Base-by-base conservation (phyloP, 23 red algal species). In the Chondrus crispus region DNA sequence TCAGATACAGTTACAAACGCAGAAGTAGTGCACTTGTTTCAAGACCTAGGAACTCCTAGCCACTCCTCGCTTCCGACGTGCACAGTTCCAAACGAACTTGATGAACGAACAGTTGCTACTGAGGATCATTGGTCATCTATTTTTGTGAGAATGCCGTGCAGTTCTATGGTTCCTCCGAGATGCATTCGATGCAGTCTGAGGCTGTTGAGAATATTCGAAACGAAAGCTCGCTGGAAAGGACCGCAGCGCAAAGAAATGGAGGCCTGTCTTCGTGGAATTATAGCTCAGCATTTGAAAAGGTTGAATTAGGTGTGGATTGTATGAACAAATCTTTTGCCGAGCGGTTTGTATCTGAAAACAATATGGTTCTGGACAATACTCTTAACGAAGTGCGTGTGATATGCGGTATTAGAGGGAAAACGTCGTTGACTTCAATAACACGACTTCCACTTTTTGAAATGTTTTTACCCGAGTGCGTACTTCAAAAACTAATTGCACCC, bases 261-360 rank as follows among this genome's bases (percentile, higher is more conserved):
- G 79, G 79, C 10, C 46, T 83, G 37, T 53, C 79, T 62, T 48
- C 46, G 22, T 83, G 50, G 79, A 60, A 83, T 37, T 83, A 83
- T 62, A 54, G 22, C 29, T 13, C 46, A 32, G 79, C 48, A 9
- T 83, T 83, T 57, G 46, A 83, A 32, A 53, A 83, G 37, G 44
- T 62, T 57, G 28, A 57, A 58, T 62, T 83, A 22, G 9, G 54
- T 10, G 28, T 83, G 9, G 79, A 83, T 54, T 41, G 38, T 19
- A 16, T 53, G n/a, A 30, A 83, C 18, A 54, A 16, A 58, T 40
- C 43, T 30, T 40, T 83, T n/a, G 79, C 28, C n/a, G 46, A 54
- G 29, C 47, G 53, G 47, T 83, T 37, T 41, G 28, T 57, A 7
- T 35, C 37, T 40, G 79, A 60, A 58, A 54, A 35, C n/a, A 83